Base-by-base conservation (phyloP, 208 protist species). In the Leishmania mexicana region DNA sequence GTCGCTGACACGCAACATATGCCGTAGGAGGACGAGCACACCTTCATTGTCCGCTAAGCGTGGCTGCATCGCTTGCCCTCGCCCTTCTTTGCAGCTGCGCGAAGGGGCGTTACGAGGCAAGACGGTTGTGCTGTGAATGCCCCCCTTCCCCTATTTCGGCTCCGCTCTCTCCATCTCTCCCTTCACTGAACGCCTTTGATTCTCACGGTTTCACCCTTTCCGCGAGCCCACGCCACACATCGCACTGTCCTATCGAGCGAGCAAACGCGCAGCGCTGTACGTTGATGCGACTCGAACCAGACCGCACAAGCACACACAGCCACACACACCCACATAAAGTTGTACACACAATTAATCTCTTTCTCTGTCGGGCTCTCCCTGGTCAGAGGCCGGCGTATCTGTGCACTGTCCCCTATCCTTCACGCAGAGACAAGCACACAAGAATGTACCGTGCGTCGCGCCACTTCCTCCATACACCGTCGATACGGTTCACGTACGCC, bases 401-500 rank as follows among this genome's bases (percentile, higher is more conserved):
- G 67, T 72, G 67, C 40, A 38, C 35, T 31, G 7, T 15, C 24
- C 40, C 24, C 40, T 13, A 35, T 72, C 8, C 15, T 28, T 11
- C 7, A 10, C 68, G 8, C 0, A 54, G 24, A 28, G 31, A 49
- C 8, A 24, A 42, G 65, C 47, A 54, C n/a, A 47, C 35, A 2
- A 38, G 5, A 21, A 90, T 96, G 88, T 76, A 92, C 57, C 79
- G 84, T 51, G 13, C 75, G 38, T 90, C 87, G 40, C 54, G 38
- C 7, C 65, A 87, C 31, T 71, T 70, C 38, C 86, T 83, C 13
- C 91, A 85, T 72, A 81, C 84, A 42, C 92, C 94, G 54, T 84
- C 90, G 49, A 97, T 97, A 58, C 86, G 87, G 21, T 97, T 97
- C 81, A 92, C 81, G 17, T 93, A 96, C 78, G 94, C 92, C 28